Base-by-base conservation (phyloP, 805 yeast genomes). In the Sugiyamaella marilandica region DNA sequence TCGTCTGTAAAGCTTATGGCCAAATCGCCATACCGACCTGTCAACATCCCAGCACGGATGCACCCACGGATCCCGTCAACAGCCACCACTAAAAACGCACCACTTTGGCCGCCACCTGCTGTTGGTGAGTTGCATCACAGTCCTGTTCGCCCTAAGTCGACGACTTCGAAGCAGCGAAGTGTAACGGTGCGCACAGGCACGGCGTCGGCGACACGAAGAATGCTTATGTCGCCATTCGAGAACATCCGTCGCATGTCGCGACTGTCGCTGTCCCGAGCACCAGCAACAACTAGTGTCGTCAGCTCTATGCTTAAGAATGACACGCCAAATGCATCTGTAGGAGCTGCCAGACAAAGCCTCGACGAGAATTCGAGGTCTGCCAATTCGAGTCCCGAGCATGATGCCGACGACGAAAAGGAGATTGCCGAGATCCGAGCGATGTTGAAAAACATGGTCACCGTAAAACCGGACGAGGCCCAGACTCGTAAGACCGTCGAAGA, bases 201-300 rank as follows among this genome's bases (percentile, higher is more conserved):
- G 34, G 58, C 52, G 7, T 50, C 59, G 2, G 57, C 59, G 14
- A 58, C 59, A 16, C 21, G 57, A 31, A 39, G 61, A 19, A 58
- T 58, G 55, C 52, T 57, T n/a, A 26, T 54, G 24, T 56, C 59
- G 18, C 59, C 59, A 13, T 57, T 49, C 50, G 50, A 45, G 11
- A 43, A 54, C 31, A 21, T 41, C 29, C 50, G 48, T 11, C 37
- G 54, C n/a, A 41, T 51, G 14, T 52, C 55, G 11, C 51, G 44
- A 2, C 13, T 52, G 18, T 24, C 33, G 14, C 33, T 46, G 13
- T 39, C 43, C 7, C 43, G 43, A n/a, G 24, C 21, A 10, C 19
- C 43, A 16, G 5, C 43, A 2, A 5, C 16, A 5, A 34, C 4
- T n/a, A 10, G 16, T 32, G 10, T 13, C n/a, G n/a, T n/a, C n/a